Base-by-base conservation (phyloP, 1,284 basidiomycete genomes). In the Fistulinella cinereoalba region DNA sequence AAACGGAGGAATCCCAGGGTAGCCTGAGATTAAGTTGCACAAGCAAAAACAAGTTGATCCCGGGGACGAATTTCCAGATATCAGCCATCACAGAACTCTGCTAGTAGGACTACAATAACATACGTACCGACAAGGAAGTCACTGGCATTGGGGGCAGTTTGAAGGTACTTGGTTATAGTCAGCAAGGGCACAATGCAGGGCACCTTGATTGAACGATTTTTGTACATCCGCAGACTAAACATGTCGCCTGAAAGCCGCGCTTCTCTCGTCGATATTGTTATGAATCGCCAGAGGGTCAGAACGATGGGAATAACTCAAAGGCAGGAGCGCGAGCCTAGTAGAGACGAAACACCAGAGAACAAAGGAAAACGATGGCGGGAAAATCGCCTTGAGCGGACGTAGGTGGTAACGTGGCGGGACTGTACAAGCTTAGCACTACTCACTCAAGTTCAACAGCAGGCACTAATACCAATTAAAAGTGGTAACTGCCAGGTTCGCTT, bases 71-170 rank as follows among this genome's bases (percentile, higher is more conserved):
- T 24, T n/a, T 29, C 37, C 37, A 29, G n/a, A 46, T 25, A 48
- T 42, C 52, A 34, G 36, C 23, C 22, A 44, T 33, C 32, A 31
- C 16, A 24, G 6, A 28, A 53, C 39, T 60, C 8, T 12, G n/a
- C 25, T 18, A 15, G 21, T 50, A 37, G 22, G 37, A 42, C 15
- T 25, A 11, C 38, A 28, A 19, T 27, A 21, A 19, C 9, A 11
- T 12, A 60, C 74, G 50, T 54, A 85, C 87, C 87, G 65, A 85
- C 79, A 6, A 91, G 84, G 63, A 88, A 90, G 60, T 90, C 87
- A 61, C 88, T 83, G 69, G 89, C n/a, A n/a, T 88, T 47, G 86
- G 86, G 41, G 87, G 87, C 15, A 85, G 85, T 52, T 85, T 82
- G 58, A 89, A 73, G 34, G 80, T 85, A 64, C 85, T 88, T 59